Evolutionary conservation across 768 basidiomycete genomes (phyloP).

Genomic region (Leccinum sublutescens): DNA sequence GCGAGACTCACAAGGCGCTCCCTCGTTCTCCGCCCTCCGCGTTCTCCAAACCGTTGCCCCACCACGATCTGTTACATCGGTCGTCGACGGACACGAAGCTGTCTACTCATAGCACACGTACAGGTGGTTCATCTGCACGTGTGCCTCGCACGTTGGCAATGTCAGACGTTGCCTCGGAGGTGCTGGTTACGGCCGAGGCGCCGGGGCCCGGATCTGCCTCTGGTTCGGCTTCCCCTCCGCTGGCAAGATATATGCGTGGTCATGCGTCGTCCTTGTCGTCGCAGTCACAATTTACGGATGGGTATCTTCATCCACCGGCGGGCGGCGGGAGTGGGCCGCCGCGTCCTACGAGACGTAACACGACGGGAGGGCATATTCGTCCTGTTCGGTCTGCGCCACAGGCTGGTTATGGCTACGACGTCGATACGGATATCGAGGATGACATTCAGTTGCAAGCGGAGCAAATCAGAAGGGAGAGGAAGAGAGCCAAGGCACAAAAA

Average conservation of each 20-base stretch:
- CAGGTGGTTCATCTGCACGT: slow-evolving; percentile 22
- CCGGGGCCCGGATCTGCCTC: slow-evolving; percentile 17
- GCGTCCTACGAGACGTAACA: slow-evolving; percentile 62
- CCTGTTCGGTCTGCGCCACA: slow-evolving; percentile 29
- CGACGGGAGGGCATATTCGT: slow-evolving; percentile 55
- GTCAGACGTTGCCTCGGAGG: slow-evolving; percentile 22
- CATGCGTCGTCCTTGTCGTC: slow-evolving; percentile 26
- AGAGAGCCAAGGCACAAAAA: slow-evolving; percentile 65
- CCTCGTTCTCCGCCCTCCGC: slow-evolving; percentile 22
- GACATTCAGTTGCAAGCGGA: slow-evolving; percentile 89
- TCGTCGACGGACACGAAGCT: slow-evolving; percentile 52
- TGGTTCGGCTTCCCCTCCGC: slow-evolving; percentile 17
- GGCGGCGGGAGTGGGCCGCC: slow-evolving; percentile 19
- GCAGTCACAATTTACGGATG: slow-evolving; percentile 36
- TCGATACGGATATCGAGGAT: slow-evolving; percentile 39
- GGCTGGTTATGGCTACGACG: slow-evolving; percentile 38
- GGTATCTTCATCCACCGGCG: slow-evolving; percentile 52
- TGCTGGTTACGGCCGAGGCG: slow-evolving; percentile 15
- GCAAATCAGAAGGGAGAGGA: slow-evolving; percentile 79
- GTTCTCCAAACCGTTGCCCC: slow-evolving; percentile 18
- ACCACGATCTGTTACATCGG: slow-evolving; percentile 39
- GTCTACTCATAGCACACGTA: slow-evolving; percentile 28
- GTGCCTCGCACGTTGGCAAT: slow-evolving; percentile 6
- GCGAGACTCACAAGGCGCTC: slow-evolving; percentile 15
- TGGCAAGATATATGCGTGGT: slow-evolving; percentile 20